Conservation (phyloP, 2,329 filamentous ascomycete species). For the Cercospora sp. region DNA sequence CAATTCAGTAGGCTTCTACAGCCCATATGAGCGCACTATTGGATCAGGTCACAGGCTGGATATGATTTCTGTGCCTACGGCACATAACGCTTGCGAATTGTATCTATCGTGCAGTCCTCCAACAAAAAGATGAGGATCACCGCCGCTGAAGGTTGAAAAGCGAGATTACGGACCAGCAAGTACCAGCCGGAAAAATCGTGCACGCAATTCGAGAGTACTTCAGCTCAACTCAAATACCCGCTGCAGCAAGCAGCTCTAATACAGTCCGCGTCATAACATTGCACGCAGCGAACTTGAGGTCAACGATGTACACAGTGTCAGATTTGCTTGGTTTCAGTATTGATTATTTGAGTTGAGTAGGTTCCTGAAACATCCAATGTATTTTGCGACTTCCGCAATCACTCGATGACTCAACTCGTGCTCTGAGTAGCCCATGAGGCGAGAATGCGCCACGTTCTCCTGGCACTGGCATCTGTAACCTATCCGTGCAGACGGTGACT, state of each 20-base stretch:
- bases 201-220: background rate
- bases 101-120: background rate
- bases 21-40: background rate
- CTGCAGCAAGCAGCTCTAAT: background rate
- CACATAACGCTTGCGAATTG: background rate
- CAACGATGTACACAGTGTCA: background rate
- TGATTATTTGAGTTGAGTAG: background rate
- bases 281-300: background rate
- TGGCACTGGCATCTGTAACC: background rate
- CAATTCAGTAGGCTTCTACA: background rate
- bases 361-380: background rate
- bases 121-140: background rate
- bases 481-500: background rate
- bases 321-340: background rate
- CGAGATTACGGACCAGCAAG: background rate
- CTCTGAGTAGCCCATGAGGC: background rate
- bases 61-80: background rate
- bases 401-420: background rate
- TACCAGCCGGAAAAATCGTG: background rate
- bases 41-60: background rate
- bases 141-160: background rate
- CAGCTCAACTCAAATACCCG: background rate
- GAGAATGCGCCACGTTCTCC: background rate
- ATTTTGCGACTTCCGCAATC: background rate
- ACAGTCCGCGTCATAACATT: background rate